Percentiles rank a stretch among this genome's conserved stretches.
These are phyloP conservation scores for Ganoderma lingzhi DNA, from an alignment of 1,284 basidiomycete species.

Conservation along the genomic window DNA sequence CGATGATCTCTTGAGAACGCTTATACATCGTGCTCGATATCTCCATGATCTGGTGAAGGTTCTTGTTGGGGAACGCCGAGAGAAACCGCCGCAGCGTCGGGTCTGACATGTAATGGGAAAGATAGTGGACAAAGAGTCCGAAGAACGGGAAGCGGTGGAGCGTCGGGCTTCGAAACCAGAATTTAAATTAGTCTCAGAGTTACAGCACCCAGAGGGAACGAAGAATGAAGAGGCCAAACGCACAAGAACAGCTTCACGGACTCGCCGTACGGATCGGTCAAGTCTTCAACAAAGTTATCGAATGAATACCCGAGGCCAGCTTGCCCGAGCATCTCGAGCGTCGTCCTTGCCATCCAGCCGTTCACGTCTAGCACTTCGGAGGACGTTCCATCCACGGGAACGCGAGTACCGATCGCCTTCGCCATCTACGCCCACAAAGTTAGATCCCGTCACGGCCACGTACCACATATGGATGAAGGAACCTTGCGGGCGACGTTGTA, in stretches of 20 bases:
- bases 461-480: not conserved
- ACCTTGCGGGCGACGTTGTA: constrained; percentile 15
- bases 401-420: constrained; percentile 12
- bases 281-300: constrained; percentile 18
- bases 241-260: constrained; percentile 36
- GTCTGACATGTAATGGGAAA: constrained; percentile 4
- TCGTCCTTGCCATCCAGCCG: constrained; percentile 19
- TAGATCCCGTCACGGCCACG: not conserved
- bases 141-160: constrained; percentile 1
- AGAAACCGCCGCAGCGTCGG: not conserved
- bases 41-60: constrained; percentile 6
- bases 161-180: not conserved
- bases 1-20: constrained; percentile 19
- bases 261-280: constrained; percentile 30
- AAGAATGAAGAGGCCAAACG: not conserved
- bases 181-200: not conserved
- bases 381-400: not conserved
- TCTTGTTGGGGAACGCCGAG: not conserved
- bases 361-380: constrained; percentile 14
- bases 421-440: not conserved
- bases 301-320: constrained; percentile 24
- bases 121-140: not conserved
- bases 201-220: not conserved
- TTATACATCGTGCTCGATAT: constrained; percentile 21
- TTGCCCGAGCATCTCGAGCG: constrained; percentile 23